Percentiles rank a stretch among this genome's conserved stretches.
Conservation (phyloP, 1,284 basidiomycete species). For the Vanrija sp. region DNA sequence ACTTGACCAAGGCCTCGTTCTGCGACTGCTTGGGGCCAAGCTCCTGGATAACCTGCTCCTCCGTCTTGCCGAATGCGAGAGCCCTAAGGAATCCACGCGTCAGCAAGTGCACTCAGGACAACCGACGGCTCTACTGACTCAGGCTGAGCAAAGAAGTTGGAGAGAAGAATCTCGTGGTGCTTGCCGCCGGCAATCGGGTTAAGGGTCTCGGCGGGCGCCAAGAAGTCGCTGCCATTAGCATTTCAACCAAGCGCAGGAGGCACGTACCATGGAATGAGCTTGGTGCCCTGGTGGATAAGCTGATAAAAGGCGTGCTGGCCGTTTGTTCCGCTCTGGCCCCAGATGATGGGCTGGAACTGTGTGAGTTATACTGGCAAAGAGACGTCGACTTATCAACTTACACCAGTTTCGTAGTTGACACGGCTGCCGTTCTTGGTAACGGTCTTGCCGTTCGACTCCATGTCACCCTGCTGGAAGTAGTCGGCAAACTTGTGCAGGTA, state of each 20-base stretch:
- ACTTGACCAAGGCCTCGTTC: slow-evolving; percentile 83
- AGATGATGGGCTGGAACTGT: slow-evolving; percentile 79
- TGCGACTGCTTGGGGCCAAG: slow-evolving; percentile 65
- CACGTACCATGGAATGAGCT: slow-evolving; percentile 67
- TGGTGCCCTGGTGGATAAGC: slow-evolving; percentile 91
- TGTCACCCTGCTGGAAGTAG: slow-evolving; percentile 99
- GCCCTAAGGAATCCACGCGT: slow-evolving; percentile 52
- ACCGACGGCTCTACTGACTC: slow-evolving; percentile 53
- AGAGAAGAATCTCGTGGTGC: slow-evolving; percentile 95
- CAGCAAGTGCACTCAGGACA: background rate
- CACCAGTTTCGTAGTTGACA: slow-evolving; percentile 94
- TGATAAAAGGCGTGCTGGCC: slow-evolving; percentile 99
- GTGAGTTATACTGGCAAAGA: slow-evolving; percentile 1
- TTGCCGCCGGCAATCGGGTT: slow-evolving; percentile 84
- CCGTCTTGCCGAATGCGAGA: slow-evolving; percentile 94
- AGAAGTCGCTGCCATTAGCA: slow-evolving; percentile 66
- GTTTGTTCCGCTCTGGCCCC: slow-evolving; percentile 97
- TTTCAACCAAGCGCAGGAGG: background rate
- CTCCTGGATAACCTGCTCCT: slow-evolving; percentile 80
- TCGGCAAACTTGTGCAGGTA: slow-evolving; percentile 99
- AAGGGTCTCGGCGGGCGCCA: slow-evolving; percentile 88
- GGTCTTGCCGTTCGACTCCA: slow-evolving; percentile 99
- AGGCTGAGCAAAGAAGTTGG: slow-evolving; percentile 97
- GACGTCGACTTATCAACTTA: slow-evolving; percentile 49
- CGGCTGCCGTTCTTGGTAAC: slow-evolving; percentile 89